Conservation (phyloP, 225 moss, liverwort and hornwort species). For the Sphagnum tenellum region DNA sequence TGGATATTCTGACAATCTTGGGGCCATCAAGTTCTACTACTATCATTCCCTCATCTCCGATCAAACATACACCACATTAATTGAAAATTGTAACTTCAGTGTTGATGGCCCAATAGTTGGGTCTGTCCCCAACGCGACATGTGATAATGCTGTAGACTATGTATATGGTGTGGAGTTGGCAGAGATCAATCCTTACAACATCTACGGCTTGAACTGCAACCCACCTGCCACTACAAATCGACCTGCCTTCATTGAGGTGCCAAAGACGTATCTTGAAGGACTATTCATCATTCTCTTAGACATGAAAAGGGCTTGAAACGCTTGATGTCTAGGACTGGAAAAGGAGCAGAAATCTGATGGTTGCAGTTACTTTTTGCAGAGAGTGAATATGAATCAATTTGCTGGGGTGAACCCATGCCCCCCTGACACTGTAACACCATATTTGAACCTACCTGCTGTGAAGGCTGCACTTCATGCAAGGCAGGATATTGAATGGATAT, state of each 20-base stretch:
- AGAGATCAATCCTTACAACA: slow-evolving; percentile 42
- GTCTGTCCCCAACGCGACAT: slow-evolving; percentile 22
- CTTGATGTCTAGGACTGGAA: no score
- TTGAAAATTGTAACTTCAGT: slow-evolving; percentile 37
- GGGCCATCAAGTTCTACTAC: slow-evolving; percentile 28
- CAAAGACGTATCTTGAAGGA: no score
- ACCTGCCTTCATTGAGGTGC: no score
- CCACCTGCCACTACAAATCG: slow-evolving; percentile 12
- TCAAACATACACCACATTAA: slow-evolving; percentile 20
- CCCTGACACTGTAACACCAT: slow-evolving; percentile 21
- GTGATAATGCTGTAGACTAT: slow-evolving; percentile 20
- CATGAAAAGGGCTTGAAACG: no score
- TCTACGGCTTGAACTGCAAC: slow-evolving; percentile 27
- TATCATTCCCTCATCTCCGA: slow-evolving; percentile 31
- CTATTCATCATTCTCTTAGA: no score
- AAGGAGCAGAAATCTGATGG: no score
- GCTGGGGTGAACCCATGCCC: slow-evolving; percentile 35
- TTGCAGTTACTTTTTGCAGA: slow-evolving; percentile 4
- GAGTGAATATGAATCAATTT: slow-evolving; percentile 20
- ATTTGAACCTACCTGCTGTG: slow-evolving; percentile 21
- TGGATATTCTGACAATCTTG: slow-evolving; percentile 25
- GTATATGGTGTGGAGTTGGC: slow-evolving; percentile 24
- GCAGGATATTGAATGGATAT: slow-evolving; percentile 20
- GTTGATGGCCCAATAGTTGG: slow-evolving; percentile 21
- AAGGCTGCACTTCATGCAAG: slow-evolving; percentile 31